Conservation (phyloP, 352 stramenopile genomes). For the Plasmopara muralis region DNA sequence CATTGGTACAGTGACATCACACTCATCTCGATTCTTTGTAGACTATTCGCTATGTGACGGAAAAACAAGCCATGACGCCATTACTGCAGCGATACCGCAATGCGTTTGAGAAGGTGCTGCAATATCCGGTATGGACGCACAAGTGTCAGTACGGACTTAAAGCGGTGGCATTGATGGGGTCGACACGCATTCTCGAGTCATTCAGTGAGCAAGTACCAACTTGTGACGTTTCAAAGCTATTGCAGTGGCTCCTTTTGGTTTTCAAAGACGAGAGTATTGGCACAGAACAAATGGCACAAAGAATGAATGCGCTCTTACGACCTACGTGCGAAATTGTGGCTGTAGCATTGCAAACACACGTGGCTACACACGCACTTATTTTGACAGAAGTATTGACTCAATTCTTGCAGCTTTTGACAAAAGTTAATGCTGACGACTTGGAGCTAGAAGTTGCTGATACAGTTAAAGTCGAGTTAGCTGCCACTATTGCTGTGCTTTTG, state of each 20-base stretch:
- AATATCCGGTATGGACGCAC: conserved; percentile 40
- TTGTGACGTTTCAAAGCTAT: conserved; percentile 31
- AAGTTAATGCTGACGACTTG: conserved; percentile 10
- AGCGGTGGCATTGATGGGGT: conserved; percentile 62
- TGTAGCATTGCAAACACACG: conserved; percentile 63
- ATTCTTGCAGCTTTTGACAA: conserved; percentile 33
- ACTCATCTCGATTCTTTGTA: conserved; percentile 12
- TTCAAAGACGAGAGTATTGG: conserved; percentile 26
- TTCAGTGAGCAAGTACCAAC: conserved; percentile 39
- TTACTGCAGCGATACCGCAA: conserved; percentile 43
- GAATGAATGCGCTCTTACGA: conserved; percentile 48
- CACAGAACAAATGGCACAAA: conserved; percentile 10
- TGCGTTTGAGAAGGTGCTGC: conserved; percentile 46
- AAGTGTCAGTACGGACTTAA: conserved; percentile 27
- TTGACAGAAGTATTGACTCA: conserved; percentile 45
- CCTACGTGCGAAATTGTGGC: conserved; percentile 55
- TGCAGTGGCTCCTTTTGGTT: conserved; percentile 51
- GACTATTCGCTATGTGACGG: conserved; percentile 72
- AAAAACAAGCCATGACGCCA: conserved; percentile 51
- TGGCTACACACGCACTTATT: conserved; percentile 27
- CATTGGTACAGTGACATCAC: too few relatives aligned
- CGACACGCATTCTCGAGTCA: conserved; percentile 54
- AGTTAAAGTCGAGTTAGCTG: conserved; percentile 44
- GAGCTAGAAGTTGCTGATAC: conserved; percentile 28
- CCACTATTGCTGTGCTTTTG: conserved; percentile 50